phyloP scores from a whole-genome alignment of 1,284 basidiomycete species.

The Cutaneotrichosporon cutaneum region DNA sequence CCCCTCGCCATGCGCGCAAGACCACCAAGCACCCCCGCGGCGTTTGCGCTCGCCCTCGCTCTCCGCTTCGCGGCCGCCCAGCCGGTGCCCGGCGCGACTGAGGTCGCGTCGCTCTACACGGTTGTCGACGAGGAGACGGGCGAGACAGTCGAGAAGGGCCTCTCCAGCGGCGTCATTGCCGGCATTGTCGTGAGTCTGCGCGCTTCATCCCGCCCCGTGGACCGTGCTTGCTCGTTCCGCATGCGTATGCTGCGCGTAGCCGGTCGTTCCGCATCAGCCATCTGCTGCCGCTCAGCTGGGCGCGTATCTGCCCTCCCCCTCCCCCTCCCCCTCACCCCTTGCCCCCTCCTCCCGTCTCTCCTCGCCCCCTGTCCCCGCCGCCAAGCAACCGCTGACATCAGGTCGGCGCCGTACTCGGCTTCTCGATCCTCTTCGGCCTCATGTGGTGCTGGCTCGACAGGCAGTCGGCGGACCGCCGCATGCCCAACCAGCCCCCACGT shows the following conservation, averaged over 20 bases:
- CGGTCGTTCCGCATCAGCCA: not conserved
- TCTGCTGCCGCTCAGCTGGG: too few relatives aligned
- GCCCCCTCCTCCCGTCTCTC: not conserved
- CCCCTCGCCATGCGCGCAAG: not conserved
- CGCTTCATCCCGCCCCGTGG: not conserved
- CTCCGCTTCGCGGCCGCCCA: not conserved
- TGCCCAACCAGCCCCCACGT: not conserved
- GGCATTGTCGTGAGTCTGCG: constrained; percentile 1
- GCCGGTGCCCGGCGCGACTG: not conserved
- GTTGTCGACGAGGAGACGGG: constrained; percentile 5
- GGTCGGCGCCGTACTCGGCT: constrained; percentile 1
- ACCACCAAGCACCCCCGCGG: not conserved
- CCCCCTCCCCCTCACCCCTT: not conserved
- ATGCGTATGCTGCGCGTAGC: too few relatives aligned
- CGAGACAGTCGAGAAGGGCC: not conserved
- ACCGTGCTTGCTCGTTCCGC: too few relatives aligned
- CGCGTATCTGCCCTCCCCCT: too few relatives aligned
- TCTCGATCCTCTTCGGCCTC: constrained; percentile 1
- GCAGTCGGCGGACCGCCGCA: not conserved
- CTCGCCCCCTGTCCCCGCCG: too few relatives aligned
- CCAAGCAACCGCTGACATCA: not conserved
- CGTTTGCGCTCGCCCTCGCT: not conserved
- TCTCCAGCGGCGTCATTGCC: not conserved
- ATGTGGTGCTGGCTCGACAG: constrained; percentile 6
- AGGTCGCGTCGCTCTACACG: not conserved